phyloP scores from a whole-genome alignment of 1,139 yeast species.

The Meyerozyma athensensis region DNA sequence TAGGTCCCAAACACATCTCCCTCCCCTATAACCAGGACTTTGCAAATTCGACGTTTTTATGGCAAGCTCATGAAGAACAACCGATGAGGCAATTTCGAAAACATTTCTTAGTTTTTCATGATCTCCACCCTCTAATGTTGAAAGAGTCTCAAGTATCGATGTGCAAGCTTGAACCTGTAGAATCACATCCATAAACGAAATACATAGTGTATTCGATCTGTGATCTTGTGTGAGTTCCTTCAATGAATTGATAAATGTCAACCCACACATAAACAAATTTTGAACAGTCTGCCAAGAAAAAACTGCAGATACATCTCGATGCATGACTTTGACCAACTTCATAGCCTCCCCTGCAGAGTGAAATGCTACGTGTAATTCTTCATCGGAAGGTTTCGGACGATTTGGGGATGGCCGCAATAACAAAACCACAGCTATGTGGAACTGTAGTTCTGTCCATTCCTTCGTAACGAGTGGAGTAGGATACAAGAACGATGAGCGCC shows the following conservation, averaged over 20 bases:
- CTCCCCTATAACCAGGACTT: background rate
- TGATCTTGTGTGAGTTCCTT: background rate
- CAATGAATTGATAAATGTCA: constrained; percentile 2
- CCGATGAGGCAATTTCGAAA: constrained; percentile 3
- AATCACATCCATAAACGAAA: constrained; percentile 1
- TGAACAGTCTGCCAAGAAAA: constrained; percentile 4
- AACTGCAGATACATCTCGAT: constrained; percentile 3
- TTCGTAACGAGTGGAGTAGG: constrained; percentile 3
- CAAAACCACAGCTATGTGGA: constrained; percentile 3
- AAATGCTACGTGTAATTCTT: constrained; percentile 5
- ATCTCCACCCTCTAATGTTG: constrained; percentile 1
- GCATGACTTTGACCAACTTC: constrained; percentile 1
- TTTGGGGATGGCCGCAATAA: constrained; percentile 2
- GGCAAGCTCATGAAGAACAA: constrained; percentile 2
- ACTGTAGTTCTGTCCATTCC: constrained; percentile 5
- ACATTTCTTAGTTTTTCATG: constrained; percentile 3
- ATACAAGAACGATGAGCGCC: constrained; percentile 2
- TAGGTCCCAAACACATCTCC: background rate
- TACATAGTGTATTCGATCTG: background rate
- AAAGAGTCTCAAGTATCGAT: constrained; percentile 3
- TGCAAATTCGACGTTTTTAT: background rate
- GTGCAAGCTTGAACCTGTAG: constrained; percentile 4
- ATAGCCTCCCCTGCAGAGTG: constrained; percentile 4
- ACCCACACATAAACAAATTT: constrained; percentile 4
- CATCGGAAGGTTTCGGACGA: constrained; percentile 1